A percentile compares a stretch with the other conserved stretches of the same genome.
These are phyloP conservation scores for Annulohypoxylon bovei DNA, from an alignment of 495 filamentous ascomycete species.

Conservation along the genomic window DNA sequence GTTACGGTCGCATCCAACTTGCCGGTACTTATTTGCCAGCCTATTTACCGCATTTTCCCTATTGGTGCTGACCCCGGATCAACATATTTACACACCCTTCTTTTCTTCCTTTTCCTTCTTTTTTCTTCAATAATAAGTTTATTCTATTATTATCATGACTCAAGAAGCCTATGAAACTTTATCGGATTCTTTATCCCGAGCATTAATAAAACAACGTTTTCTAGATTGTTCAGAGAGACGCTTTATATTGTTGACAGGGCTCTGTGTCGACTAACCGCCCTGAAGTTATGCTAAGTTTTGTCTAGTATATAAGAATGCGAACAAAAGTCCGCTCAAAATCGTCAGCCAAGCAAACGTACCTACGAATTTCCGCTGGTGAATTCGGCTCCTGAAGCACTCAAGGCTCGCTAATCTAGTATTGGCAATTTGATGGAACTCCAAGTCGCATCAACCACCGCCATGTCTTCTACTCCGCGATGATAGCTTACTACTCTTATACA, in stretches of 20 bases:
- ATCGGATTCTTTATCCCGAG: background rate
- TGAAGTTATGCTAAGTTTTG: background rate
- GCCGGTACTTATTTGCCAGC: conserved; percentile 1
- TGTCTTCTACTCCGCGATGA: background rate
- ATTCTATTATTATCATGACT: background rate
- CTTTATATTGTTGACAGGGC: background rate
- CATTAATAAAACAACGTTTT: background rate
- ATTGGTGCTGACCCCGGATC: background rate
- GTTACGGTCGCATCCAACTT: background rate
- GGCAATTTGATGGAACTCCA: background rate
- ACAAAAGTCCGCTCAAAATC: background rate
- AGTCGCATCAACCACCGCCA: background rate
- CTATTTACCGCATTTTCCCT: background rate
- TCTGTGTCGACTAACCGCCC: background rate
- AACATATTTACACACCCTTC: background rate
- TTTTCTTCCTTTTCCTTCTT: background rate
- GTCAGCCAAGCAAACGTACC: background rate
- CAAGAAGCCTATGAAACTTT: background rate
- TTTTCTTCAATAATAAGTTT: background rate
- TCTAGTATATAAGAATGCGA: background rate
- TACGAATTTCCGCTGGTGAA: background rate
- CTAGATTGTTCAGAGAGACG: background rate
- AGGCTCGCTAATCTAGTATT: background rate
- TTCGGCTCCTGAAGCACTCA: background rate
- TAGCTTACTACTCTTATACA: background rate